Conservation (phyloP, 192 early-diverging fungal species). For the Coemansia sp. region DNA sequence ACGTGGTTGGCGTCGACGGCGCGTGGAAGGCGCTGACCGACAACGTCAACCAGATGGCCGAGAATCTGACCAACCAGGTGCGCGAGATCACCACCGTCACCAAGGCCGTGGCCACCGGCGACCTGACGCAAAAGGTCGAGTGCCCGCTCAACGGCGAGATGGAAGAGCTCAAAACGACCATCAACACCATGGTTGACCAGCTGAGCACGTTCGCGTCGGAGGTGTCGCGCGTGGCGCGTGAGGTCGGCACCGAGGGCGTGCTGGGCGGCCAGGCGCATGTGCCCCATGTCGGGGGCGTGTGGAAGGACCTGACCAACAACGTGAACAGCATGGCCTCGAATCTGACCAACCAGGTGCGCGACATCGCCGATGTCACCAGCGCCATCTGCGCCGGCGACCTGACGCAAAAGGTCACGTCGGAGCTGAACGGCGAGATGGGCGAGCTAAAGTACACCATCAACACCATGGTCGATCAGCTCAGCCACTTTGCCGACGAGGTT, state of each 20-base stretch:
- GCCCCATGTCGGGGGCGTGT: slow-evolving; percentile 56
- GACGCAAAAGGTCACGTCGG: slow-evolving; percentile 53
- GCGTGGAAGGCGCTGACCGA: slow-evolving; percentile 61
- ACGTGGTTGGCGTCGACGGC: slow-evolving; percentile 54
- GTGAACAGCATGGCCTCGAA: slow-evolving; percentile 65
- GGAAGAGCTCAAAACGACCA: slow-evolving; percentile 54
- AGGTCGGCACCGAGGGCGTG: slow-evolving; percentile 62
- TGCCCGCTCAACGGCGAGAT: slow-evolving; percentile 57
- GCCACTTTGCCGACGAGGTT: slow-evolving; percentile 63
- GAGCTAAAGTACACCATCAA: slow-evolving; percentile 59
- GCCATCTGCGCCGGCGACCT: slow-evolving; percentile 57
- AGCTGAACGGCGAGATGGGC: slow-evolving; percentile 53
- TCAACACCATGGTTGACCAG: slow-evolving; percentile 65
- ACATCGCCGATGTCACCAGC: slow-evolving; percentile 55
- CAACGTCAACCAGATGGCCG: slow-evolving; percentile 64
- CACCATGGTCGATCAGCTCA: slow-evolving; percentile 61
- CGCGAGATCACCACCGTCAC: slow-evolving; percentile 59
- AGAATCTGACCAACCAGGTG: slow-evolving; percentile 60
- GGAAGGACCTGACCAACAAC: slow-evolving; percentile 60
- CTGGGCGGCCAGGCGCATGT: slow-evolving; percentile 56
- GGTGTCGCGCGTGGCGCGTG: slow-evolving; percentile 61
- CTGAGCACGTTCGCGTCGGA: slow-evolving; percentile 61
- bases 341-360: slow-evolving; percentile 58
- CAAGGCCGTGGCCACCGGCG: slow-evolving; percentile 56
- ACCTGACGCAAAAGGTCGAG: slow-evolving; percentile 55